phyloP scores from a whole-genome alignment of 2,329 filamentous ascomycete genomes.

The Dothideomycetes sp. region DNA sequence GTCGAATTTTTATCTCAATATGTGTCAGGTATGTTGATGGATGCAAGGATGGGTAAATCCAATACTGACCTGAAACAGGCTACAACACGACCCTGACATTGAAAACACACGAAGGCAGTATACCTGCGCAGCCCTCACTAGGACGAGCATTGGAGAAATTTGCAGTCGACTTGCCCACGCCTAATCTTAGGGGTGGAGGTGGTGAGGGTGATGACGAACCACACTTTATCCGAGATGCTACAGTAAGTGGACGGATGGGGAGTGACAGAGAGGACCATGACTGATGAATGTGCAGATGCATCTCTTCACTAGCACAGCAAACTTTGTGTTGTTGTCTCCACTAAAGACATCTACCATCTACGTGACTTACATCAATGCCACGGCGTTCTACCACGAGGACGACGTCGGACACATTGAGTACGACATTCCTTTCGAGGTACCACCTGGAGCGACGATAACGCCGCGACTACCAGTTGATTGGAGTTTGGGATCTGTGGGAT shows the following conservation, averaged over 20 bases:
- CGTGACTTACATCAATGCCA: conserved; percentile 73
- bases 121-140: conserved; percentile 64
- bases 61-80: conserved; percentile 33
- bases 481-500: conserved; percentile 68
- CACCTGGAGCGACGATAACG: conserved; percentile 55
- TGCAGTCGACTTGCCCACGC: conserved; percentile 61
- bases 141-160: conserved; percentile 65
- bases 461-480: conserved; percentile 76
- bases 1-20: conserved; percentile 73
- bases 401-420: conserved; percentile 70
- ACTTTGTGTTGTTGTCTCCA: conserved; percentile 75
- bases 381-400: conserved; percentile 69
- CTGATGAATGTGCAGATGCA: conserved; percentile 47
- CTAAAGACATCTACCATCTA: conserved; percentile 63
- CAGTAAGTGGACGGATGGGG: conserved; percentile 30
- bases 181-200: conserved; percentile 46
- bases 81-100: conserved; percentile 74
- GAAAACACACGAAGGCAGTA: conserved; percentile 58
- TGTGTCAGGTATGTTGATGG: conserved; percentile 52
- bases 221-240: conserved; percentile 76
- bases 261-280: background rate
- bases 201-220: conserved; percentile 36
- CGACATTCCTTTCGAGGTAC: conserved; percentile 62
- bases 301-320: conserved; percentile 74
- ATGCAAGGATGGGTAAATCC: too few relatives aligned